Evolutionary conservation across 768 basidiomycete genomes (phyloP).

Genomic region (Baorangia bicolor): DNA sequence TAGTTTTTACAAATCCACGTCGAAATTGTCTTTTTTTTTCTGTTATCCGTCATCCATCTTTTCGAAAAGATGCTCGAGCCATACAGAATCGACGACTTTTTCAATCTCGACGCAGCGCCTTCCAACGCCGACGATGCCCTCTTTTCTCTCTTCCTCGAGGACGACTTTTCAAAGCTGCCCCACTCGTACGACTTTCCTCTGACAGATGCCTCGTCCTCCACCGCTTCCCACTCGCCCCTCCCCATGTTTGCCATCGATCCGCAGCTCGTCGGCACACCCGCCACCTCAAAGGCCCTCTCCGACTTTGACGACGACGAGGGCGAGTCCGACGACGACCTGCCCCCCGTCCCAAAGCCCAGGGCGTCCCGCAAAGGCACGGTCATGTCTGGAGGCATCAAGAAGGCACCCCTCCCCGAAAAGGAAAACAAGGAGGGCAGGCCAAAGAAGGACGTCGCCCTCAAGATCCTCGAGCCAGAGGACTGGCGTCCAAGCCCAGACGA

Average conservation of each 20-base stretch:
- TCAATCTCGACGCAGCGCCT: conserved; percentile 61
- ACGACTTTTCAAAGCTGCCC: conserved; percentile 36
- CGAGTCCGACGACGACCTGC: conserved; percentile 33
- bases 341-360: conserved; percentile 42
- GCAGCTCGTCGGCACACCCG: conserved; percentile 68
- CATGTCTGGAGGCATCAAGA: conserved; percentile 69
- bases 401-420: conserved; percentile 46
- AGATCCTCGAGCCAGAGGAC: conserved; percentile 51
- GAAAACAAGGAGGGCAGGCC: conserved; percentile 26
- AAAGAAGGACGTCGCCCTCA: conserved; percentile 31
- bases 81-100: conserved; percentile 52
- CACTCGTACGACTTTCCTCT: conserved; percentile 30
- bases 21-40: no score
- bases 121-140: conserved; percentile 31
- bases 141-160: conserved; percentile 48
- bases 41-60: no score
- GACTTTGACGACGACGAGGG: conserved; percentile 42
- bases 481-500: conserved; percentile 90
- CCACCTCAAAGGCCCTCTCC: conserved; percentile 43
- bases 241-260: conserved; percentile 62
- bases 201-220: conserved; percentile 19
- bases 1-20: not conserved
- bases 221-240: conserved; percentile 29
- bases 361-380: conserved; percentile 64
- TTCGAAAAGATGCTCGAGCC: conserved; percentile 26